phyloP scores from a whole-genome alignment of 2,329 filamentous ascomycete species.

The Fusarium keratoplasticum region DNA sequence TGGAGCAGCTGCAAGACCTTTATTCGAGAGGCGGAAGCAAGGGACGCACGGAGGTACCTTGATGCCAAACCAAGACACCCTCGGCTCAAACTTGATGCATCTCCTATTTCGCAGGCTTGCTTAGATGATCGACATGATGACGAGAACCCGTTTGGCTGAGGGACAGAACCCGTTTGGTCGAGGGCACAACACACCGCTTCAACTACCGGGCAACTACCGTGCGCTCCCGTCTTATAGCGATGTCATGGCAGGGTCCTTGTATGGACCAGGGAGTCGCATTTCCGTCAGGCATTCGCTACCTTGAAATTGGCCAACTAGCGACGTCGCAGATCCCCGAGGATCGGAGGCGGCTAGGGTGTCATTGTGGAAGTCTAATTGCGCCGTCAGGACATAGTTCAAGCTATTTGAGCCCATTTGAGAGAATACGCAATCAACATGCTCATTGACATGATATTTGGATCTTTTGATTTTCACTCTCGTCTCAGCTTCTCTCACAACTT shows the following conservation, averaged over 20 bases:
- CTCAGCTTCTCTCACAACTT: background rate
- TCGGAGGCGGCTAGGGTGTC: background rate
- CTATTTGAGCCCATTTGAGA: constrained; percentile 19
- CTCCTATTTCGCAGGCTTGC: background rate
- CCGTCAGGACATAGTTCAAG: background rate
- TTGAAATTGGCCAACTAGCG: background rate
- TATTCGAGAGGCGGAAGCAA: background rate
- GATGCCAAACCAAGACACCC: background rate
- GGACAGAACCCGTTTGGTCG: constrained; percentile 27
- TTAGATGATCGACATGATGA: constrained; percentile 14
- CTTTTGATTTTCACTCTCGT: background rate
- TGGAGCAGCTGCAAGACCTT: constrained; percentile 1
- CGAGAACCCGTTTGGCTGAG: constrained; percentile 25
- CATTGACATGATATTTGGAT: background rate
- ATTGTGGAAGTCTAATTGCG: background rate
- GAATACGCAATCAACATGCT: background rate
- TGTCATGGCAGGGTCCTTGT: background rate
- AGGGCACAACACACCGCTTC: constrained; percentile 9
- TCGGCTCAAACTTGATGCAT: background rate
- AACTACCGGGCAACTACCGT: constrained; percentile 11
- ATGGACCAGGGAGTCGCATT: background rate
- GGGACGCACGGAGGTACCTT: background rate
- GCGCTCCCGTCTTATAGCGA: background rate
- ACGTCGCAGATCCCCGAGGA: background rate
- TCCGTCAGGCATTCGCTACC: background rate